phyloP scores from a whole-genome alignment of 108 stramenopile species.

The Discostella stelligeroides region DNA sequence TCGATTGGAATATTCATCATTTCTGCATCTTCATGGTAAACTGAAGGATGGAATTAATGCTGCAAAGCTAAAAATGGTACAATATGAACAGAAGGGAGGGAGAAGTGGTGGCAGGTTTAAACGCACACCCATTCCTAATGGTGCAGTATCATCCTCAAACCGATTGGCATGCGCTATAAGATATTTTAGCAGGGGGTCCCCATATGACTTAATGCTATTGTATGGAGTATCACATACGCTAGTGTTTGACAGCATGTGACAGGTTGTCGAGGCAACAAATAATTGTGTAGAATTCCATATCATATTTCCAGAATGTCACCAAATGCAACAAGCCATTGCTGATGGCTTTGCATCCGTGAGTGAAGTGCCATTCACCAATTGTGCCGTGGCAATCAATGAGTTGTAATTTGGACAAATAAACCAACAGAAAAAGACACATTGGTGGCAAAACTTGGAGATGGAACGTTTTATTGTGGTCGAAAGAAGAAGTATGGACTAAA shows the following conservation, averaged over 20 bases:
- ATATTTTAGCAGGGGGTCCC: slow-evolving; percentile 34
- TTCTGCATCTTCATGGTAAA: slow-evolving; percentile 1
- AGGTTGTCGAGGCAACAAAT: slow-evolving; percentile 20
- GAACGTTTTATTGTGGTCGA: slow-evolving; percentile 38
- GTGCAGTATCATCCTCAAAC: background rate
- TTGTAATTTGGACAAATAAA: slow-evolving; percentile 45
- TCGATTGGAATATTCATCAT: slow-evolving; percentile 15
- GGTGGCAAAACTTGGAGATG: slow-evolving; percentile 9
- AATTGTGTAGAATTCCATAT: slow-evolving; percentile 10
- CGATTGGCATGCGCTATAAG: slow-evolving; percentile 19
- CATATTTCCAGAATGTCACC: slow-evolving; percentile 19
- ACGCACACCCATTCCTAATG: slow-evolving; percentile 27
- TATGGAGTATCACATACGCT: slow-evolving; percentile 17
- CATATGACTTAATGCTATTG: slow-evolving; percentile 20
- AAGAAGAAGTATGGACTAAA: slow-evolving; percentile 52
- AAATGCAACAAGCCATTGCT: slow-evolving; percentile 30
- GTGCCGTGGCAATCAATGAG: slow-evolving; percentile 50
- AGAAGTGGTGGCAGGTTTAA: background rate
- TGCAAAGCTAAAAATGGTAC: too few species aligned
- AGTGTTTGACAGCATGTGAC: slow-evolving; percentile 11
- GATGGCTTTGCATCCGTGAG: slow-evolving; percentile 30
- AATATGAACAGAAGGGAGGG: background rate
- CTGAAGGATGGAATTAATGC: too few species aligned
- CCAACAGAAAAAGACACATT: slow-evolving; percentile 21
- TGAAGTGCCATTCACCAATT: slow-evolving; percentile 19